Evolutionary conservation across 768 basidiomycete species (phyloP).

Genomic region (Amanita molliuscula): DNA sequence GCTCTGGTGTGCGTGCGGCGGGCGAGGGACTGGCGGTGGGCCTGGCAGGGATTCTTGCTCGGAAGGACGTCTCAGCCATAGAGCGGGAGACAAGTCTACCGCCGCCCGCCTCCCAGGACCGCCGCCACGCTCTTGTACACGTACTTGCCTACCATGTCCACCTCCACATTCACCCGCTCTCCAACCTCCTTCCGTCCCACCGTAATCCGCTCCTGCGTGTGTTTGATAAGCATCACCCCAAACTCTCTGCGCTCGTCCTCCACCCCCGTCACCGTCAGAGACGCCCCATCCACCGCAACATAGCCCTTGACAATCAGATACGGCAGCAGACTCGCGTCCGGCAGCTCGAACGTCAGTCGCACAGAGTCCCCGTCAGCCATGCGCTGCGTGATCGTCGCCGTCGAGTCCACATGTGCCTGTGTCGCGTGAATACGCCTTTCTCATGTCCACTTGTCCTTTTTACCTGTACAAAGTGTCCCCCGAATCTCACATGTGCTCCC

Average conservation of each 20-base stretch:
- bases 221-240: slow-evolving; percentile 90
- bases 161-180: slow-evolving; percentile 87
- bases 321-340: slow-evolving; percentile 54
- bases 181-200: slow-evolving; percentile 68
- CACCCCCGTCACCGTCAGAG: slow-evolving; percentile 82
- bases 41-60: slow-evolving; percentile 14
- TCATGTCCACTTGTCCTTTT: not conserved
- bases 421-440: not conserved
- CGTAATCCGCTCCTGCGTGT: slow-evolving; percentile 85
- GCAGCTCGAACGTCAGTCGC: slow-evolving; percentile 71
- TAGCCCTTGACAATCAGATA: slow-evolving; percentile 94
- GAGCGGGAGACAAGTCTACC: slow-evolving; percentile 12
- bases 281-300: slow-evolving; percentile 88
- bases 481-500: slow-evolving; percentile 84
- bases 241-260: slow-evolving; percentile 54
- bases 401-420: slow-evolving; percentile 91
- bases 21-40: slow-evolving; percentile 27
- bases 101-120: slow-evolving; percentile 40
- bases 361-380: slow-evolving; percentile 80
- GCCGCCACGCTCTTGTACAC: slow-evolving; percentile 76
- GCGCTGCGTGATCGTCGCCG: slow-evolving; percentile 62
- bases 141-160: slow-evolving; percentile 90
- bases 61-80: not conserved
- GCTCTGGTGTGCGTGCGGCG: slow-evolving; percentile 23
- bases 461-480: slow-evolving; percentile 97